These are phyloP conservation scores for Trifolium repens DNA, from an alignment of 306 rosid species.

Conservation along the genomic window DNA sequence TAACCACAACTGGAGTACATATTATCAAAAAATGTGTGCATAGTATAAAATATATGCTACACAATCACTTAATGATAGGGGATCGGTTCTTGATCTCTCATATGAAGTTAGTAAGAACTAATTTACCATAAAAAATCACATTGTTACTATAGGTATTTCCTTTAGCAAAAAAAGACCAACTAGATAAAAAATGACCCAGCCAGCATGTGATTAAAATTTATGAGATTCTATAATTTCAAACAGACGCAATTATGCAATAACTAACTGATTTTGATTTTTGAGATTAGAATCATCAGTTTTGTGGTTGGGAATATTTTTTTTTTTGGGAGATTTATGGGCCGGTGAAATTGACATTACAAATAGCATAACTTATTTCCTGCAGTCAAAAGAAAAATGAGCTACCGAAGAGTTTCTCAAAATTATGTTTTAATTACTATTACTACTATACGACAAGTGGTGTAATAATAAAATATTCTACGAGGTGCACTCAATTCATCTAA, in stretches of 20 bases:
- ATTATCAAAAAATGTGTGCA: constrained; percentile 8
- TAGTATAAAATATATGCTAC: background rate
- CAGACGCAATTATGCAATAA: constrained; percentile 2
- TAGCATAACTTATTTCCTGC: background rate
- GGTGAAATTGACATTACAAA: constrained; percentile 5
- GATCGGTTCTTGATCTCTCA: background rate
- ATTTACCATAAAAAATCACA: constrained; percentile 9
- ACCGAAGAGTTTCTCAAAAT: background rate
- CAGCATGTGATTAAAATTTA: background rate
- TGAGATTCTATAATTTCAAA: constrained; percentile 9
- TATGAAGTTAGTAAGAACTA: constrained; percentile 9
- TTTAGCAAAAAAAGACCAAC: constrained; percentile 5
- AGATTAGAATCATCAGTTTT: constrained; percentile 13
- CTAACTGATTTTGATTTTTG: background rate
- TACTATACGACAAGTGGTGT: background rate
- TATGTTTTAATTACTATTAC: background rate
- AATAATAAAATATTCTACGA: constrained; percentile 2
- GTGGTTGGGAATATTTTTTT: no score
- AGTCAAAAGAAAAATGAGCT: background rate
- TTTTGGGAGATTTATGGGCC: no score
- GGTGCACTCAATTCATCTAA: constrained; percentile 12
- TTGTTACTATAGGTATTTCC: background rate
- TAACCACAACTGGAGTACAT: background rate
- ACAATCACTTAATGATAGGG: constrained; percentile 30
- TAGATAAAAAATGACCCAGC: background rate